A percentile compares a stretch with the other conserved stretches of the same genome.
Conservation (phyloP, 1,284 basidiomycete species). For the Leccinum pachyderme region DNA sequence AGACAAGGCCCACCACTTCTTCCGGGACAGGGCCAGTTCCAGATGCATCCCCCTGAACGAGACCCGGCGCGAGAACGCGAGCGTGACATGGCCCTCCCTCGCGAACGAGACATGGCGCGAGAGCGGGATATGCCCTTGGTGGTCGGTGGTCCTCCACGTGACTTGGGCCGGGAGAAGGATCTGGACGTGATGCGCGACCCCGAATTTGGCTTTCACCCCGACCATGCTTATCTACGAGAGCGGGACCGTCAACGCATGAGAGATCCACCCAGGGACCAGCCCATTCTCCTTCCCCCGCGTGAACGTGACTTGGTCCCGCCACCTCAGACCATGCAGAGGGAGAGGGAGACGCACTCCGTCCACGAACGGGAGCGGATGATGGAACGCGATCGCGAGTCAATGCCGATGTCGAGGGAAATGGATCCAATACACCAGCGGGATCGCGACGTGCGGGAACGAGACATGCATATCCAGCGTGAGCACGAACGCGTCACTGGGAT, state of each 20-base stretch:
- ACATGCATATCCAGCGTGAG: conserved; percentile 28
- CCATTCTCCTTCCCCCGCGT: conserved; percentile 21
- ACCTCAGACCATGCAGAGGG: conserved; percentile 20
- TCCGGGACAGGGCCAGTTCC: conserved; percentile 35
- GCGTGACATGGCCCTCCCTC: conserved; percentile 16
- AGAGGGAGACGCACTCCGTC: conserved; percentile 16
- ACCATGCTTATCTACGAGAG: conserved; percentile 18
- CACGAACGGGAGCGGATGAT: conserved; percentile 28
- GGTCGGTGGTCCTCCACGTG: conserved; percentile 23
- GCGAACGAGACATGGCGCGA: conserved; percentile 24
- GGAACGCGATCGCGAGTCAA: conserved; percentile 15
- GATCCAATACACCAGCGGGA: conserved; percentile 24
- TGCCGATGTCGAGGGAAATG: conserved; percentile 19
- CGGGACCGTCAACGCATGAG: conserved; percentile 17
- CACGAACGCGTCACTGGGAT: conserved; percentile 25
- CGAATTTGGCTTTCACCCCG: conserved; percentile 22
- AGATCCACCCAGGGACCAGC: conserved; percentile 21
- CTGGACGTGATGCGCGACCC: conserved; percentile 22
- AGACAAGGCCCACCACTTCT: conserved; percentile 19
- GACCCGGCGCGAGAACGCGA: conserved; percentile 24
- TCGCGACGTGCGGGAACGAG: conserved; percentile 26
- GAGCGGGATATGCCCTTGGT: conserved; percentile 23
- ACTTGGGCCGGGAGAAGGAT: conserved; percentile 28
- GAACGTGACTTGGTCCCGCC: conserved; percentile 25
- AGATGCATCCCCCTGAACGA: conserved; percentile 32